Percentiles rank a stretch among this genome's conserved stretches.
Conservation (phyloP, 2,329 filamentous ascomycete genomes). For the Neofusicoccum laricinum region DNA sequence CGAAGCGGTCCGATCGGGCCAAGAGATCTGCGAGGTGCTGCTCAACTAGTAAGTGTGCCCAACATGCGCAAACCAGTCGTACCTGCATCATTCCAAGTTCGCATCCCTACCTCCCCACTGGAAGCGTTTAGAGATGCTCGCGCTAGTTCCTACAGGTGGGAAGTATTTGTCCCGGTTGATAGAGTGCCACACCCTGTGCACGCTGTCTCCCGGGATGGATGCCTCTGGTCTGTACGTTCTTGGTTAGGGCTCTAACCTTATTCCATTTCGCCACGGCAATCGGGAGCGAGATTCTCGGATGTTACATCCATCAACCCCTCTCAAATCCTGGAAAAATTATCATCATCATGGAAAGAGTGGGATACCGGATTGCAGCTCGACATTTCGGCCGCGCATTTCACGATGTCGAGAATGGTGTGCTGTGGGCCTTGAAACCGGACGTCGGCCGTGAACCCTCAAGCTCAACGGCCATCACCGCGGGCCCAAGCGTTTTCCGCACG, state of each 20-base stretch:
- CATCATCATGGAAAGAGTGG: background rate
- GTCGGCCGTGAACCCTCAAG: background rate
- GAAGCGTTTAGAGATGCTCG: background rate
- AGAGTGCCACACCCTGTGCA: background rate
- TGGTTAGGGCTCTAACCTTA: background rate
- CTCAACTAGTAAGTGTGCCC: constrained; percentile 61
- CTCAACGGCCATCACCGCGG: background rate
- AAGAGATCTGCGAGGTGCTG: constrained; percentile 68
- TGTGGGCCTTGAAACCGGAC: background rate
- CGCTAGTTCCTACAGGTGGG: background rate
- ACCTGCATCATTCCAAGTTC: background rate
- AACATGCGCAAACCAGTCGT: background rate
- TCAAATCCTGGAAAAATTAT: background rate
- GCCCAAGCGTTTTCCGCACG: background rate
- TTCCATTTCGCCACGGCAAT: background rate
- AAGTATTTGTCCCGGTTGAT: background rate
- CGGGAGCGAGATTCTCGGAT: background rate
- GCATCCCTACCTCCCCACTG: background rate
- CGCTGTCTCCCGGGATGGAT: background rate
- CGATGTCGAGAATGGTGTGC: background rate
- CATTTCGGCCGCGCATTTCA: background rate
- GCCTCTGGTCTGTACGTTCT: background rate
- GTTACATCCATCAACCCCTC: background rate
- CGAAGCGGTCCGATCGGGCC: constrained; percentile 57
- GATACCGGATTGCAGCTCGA: background rate